phyloP scores from a whole-genome alignment of 805 yeast species.

The Alloascoidea africana region DNA sequence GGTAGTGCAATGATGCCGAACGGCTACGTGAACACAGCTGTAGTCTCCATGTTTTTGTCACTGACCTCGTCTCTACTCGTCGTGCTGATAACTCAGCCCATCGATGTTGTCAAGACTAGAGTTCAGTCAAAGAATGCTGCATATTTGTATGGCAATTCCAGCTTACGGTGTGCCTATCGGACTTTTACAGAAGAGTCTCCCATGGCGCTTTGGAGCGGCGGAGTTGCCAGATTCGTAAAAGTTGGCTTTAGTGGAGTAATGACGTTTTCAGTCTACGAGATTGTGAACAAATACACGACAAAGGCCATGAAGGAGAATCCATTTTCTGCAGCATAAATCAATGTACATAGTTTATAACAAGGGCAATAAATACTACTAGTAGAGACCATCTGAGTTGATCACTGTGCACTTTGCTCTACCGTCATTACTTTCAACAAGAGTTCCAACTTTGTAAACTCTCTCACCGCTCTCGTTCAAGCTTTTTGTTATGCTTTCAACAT shows the following conservation, averaged over 20 bases:
- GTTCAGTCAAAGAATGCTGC: slow-evolving; percentile 47
- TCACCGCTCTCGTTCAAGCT: slow-evolving; percentile 56
- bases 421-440: slow-evolving; percentile 31
- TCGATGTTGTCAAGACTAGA: slow-evolving; percentile 77
- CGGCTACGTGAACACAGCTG: too few species aligned
- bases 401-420: slow-evolving; percentile 43
- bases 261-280: slow-evolving; percentile 47
- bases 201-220: slow-evolving; percentile 19
- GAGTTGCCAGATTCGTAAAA: slow-evolving; percentile 47
- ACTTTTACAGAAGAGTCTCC: slow-evolving; percentile 24
- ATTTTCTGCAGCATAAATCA: slow-evolving; percentile 15
- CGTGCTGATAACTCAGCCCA: slow-evolving; percentile 70
- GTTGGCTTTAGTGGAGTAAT: slow-evolving; percentile 61
- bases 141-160: slow-evolving; percentile 17
- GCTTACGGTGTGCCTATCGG: slow-evolving; percentile 18
- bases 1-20: too few species aligned
- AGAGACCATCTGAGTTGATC: slow-evolving; percentile 24
- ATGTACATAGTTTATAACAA: not conserved
- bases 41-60: not conserved
- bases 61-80: slow-evolving; percentile 22
- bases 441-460: slow-evolving; percentile 57
- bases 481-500: slow-evolving; percentile 40
- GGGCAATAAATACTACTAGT: slow-evolving; percentile 2
- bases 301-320: slow-evolving; percentile 22
- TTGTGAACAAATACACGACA: slow-evolving; percentile 31